Percentiles rank a stretch among this genome's conserved stretches.
Evolutionary conservation across 768 basidiomycete species (phyloP).

Genomic region (Lactarius evosmus): DNA sequence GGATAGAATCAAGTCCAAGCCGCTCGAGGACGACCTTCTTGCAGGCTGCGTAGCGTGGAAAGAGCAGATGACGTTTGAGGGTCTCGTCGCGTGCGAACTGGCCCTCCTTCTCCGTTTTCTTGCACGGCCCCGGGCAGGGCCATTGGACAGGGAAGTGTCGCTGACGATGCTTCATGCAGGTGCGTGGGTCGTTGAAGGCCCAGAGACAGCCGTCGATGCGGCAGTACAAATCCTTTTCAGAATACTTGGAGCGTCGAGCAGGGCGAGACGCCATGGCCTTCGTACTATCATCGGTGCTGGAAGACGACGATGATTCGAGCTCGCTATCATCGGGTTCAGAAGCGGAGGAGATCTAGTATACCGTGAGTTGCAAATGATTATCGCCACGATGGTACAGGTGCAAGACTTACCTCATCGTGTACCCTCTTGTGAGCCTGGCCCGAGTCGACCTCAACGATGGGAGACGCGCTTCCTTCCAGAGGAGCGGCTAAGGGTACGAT

Average conservation of each 20-base stretch:
- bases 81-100: constrained; percentile 6
- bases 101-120: background rate
- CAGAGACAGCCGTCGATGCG: constrained; percentile 7
- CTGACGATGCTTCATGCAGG: constrained; percentile 2
- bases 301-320: background rate
- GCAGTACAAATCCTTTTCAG: constrained; percentile 13
- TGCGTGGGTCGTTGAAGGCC: constrained; percentile 1
- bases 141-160: constrained; percentile 2
- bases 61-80: constrained; percentile 13
- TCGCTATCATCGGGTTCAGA: background rate
- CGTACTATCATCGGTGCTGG: background rate
- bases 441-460: background rate
- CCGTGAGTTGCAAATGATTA: background rate
- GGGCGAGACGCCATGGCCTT: background rate
- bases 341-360: constrained; percentile 4
- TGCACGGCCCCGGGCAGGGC: constrained; percentile 9
- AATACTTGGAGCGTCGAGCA: background rate
- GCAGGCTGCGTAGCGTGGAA: background rate
- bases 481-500: background rate
- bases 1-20: background rate
- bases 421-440: background rate
- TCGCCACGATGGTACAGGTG: background rate
- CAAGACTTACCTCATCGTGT: constrained; percentile 8
- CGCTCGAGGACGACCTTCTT: background rate
- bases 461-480: background rate